A percentile compares a stretch with the other conserved stretches of the same genome.
Evolutionary conservation across 2,329 filamentous ascomycete species (phyloP).

Genomic region (Aspergillus novofumigatus): DNA sequence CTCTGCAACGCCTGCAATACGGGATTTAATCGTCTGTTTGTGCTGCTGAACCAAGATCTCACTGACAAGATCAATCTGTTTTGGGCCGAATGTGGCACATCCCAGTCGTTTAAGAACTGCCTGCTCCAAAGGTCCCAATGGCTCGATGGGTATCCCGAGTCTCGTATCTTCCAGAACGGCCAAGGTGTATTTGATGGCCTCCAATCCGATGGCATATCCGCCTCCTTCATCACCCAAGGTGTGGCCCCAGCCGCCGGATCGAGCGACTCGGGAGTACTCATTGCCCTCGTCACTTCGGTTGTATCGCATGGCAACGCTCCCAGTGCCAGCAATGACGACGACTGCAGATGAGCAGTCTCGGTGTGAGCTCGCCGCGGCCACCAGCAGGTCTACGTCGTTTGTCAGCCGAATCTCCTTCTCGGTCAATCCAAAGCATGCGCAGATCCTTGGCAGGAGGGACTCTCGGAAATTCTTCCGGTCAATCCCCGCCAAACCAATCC

Average conservation of each 20-base stretch:
- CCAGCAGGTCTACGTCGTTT: conserved; percentile 41
- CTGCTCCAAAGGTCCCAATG: conserved; percentile 7
- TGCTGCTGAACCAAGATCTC: conserved; percentile 11
- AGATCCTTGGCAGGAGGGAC: conserved; percentile 24
- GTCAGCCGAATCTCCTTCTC: conserved; percentile 27
- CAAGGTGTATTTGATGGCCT: conserved; percentile 34
- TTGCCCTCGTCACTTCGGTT: conserved; percentile 6
- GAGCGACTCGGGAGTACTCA: conserved; percentile 25
- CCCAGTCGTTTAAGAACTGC: conserved; percentile 13
- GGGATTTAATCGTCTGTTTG: conserved; percentile 9
- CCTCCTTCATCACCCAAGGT: conserved; percentile 44
- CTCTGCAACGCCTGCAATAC: conserved; percentile 16
- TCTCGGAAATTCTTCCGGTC: conserved; percentile 31
- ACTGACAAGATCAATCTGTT: conserved; percentile 14
- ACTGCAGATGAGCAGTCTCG: conserved; percentile 19
- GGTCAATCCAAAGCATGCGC: conserved; percentile 23
- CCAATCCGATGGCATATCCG: conserved; percentile 39
- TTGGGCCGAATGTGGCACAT: not conserved
- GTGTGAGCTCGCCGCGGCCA: conserved; percentile 19
- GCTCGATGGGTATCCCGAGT: conserved; percentile 7
- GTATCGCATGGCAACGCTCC: conserved; percentile 42
- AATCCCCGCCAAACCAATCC: conserved; percentile 41
- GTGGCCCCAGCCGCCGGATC: conserved; percentile 44
- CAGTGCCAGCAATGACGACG: conserved; percentile 43
- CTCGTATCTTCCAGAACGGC: conserved; percentile 24